These are phyloP conservation scores for Gracilaria domingensis DNA, from an alignment of 23 red algal genomes.

Conservation along the genomic window DNA sequence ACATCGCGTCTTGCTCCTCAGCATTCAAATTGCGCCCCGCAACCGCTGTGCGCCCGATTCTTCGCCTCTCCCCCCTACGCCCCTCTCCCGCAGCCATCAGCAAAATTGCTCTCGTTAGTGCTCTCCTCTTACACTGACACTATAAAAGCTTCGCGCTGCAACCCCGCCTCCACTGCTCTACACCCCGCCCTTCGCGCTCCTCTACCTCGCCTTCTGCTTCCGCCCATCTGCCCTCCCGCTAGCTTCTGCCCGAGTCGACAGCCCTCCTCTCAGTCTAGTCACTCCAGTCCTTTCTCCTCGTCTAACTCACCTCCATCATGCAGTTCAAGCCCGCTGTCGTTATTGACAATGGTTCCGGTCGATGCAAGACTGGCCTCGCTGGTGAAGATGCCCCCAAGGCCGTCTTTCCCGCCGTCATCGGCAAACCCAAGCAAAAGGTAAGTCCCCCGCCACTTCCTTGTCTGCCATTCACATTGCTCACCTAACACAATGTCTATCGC, in stretches of 20 bases:
- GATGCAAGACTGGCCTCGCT: constrained; percentile 97
- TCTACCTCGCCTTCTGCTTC: no score
- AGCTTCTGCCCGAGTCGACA: background rate
- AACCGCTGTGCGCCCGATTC: background rate
- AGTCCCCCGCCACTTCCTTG: background rate
- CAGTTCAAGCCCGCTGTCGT: constrained; percentile 91
- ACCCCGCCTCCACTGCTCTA: background rate
- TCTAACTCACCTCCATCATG: constrained; percentile 1
- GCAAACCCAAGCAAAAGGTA: constrained; percentile 93
- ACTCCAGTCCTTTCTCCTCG: background rate
- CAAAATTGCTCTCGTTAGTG: constrained; percentile 37
- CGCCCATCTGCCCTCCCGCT: background rate
- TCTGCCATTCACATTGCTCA: background rate
- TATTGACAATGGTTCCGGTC: constrained; percentile 99
- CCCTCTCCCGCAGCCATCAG: constrained; percentile 27
- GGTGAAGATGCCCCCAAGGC: constrained; percentile 97
- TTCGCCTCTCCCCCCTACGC: background rate
- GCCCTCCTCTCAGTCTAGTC: background rate
- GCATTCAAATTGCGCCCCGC: background rate
- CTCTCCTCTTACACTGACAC: constrained; percentile 36
- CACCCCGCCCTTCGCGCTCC: background rate
- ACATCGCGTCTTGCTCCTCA: no score
- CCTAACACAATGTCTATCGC: background rate
- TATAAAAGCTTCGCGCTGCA: constrained; percentile 23
- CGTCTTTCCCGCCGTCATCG: constrained; percentile 98